Evolutionary conservation across 495 filamentous ascomycete species (phyloP), one percentile per base, ranked within the genome.

Genomic region (Xylaria sp.): DNA sequence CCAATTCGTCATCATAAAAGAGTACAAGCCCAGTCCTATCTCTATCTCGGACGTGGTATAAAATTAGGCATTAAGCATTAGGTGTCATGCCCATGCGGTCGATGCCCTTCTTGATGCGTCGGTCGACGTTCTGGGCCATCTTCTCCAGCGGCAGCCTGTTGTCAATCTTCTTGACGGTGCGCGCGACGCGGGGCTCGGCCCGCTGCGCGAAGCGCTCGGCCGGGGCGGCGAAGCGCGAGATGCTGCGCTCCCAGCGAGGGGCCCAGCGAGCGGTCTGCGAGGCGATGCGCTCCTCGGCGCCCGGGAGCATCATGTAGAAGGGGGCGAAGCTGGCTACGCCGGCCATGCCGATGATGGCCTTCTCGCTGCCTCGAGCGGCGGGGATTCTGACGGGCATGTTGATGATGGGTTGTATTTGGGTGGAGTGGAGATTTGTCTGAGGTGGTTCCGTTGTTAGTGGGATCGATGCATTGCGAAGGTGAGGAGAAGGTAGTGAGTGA

Each of bases 371-470:
- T 62, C 74, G 72, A 68, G 83, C 79, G 52, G 71, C 78, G 75
- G 84, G 83, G 70, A 86, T 78, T 70, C 83, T 80, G 79, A 84
- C 75, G 55, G 82, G 81, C 84, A 86, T 86, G 70, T 71, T 85
- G 73, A 53, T 63, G 70, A 63, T 48, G 15, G 19, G 21, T 58
- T 50, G 59, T 24, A 52, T 59, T 64, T 67, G 61, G 35, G 43
- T 63, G 31, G 64, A 67, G 68, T 71, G 68, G 62, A 62, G 68
- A 68, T 73, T 71, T n/a, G 68, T 67, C 72, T 73, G 21, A 35
- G 35, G 26, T 12, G 8, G 40, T 2, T 2, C 29, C 8, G 2
- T 15, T 59, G 69, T 71, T 21, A 71, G 69, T 67, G 31, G 48
- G 62, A 35, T 65, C 52, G 29, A 35, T 44, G 31, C 24, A 50